Base-by-base conservation (phyloP, 2,329 filamentous ascomycete species). In the Myriosclerotinia duriaeana region DNA sequence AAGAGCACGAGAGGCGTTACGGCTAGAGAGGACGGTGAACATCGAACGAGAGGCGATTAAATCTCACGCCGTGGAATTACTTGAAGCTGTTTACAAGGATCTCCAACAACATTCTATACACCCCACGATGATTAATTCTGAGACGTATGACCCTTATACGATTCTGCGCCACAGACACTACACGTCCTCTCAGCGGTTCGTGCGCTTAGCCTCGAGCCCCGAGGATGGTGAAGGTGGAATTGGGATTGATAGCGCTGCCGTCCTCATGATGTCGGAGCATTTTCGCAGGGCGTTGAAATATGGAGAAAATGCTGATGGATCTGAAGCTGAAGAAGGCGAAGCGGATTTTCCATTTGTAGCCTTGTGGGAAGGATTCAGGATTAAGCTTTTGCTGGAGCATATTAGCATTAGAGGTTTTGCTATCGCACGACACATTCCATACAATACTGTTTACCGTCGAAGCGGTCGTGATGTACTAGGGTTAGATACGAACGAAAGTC, bases 401-500 rank as follows among this genome's bases (percentile, higher is more conserved):
- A 15, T 4, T 3, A 59, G 53, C 34, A 65, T 65, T 12, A 50
- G 40, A 65, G 63, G 14, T 4, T 65, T 59, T 40, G 63, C 63
- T 30, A 36, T 65, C 30, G 53, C 53, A 15, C 63, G 63, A 2
- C 63, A 48, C 30, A 58, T 65, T 48, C 63, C 44, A n/a, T 65
- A 50, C 14, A 48, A 59, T 22, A 50, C 14, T 8, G 34, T 65
- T 34, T 65, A 53, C 12, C 17, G 3, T 48, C 40, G 53, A 17
- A n/a, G 15, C 11, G 53, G 48, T 12, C 3, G 4, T 3, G 22
- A 3, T 4, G 2, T 8, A 11, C n/a, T 58, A n/a, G 22, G 17
- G 5, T 34, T 34, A 2, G 2, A 38, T 26, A 3, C 58, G 8
- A 15, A 61, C 50, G 5, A 26, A 12, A 38, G 8, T 36, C 34